Percentiles rank a stretch among this genome's conserved stretches.
Evolutionary conservation across 352 stramenopile species (phyloP).

Genomic region (Pythium sp.): DNA sequence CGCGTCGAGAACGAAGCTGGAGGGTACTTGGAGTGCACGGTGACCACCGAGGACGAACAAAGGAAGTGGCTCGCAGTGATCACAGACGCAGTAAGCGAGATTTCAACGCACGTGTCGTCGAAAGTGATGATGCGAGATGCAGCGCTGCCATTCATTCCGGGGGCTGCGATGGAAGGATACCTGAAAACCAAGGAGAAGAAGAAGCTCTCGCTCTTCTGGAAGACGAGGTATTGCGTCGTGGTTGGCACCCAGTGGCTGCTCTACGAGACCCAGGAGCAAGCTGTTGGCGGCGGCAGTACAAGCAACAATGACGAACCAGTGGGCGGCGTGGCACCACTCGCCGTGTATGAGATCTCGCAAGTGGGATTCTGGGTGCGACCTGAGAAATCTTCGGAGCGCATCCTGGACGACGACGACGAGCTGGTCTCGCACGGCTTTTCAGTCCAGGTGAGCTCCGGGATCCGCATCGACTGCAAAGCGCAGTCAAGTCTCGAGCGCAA

Average conservation of each 20-base stretch:
- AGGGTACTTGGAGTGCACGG: conserved; percentile 55
- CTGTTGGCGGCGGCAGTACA: conserved; percentile 18
- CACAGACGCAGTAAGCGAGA: conserved; percentile 24
- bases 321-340: conserved; percentile 27
- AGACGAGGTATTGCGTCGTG: conserved; percentile 64
- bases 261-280: conserved; percentile 65
- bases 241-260: conserved; percentile 69
- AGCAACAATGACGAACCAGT: conserved; percentile 9
- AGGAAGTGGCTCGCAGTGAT: conserved; percentile 36
- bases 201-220: conserved; percentile 52
- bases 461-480: conserved; percentile 46
- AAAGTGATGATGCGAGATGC: conserved; percentile 35
- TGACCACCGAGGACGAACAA: conserved; percentile 31
- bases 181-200: conserved; percentile 58
- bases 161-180: conserved; percentile 71
- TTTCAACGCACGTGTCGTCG: conserved; percentile 2
- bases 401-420: conserved; percentile 19
- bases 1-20: conserved; percentile 60
- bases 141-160: conserved; percentile 52
- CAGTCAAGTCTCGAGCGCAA: conserved; percentile 67
- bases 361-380: conserved; percentile 19
- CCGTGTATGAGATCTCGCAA: conserved; percentile 53
- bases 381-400: not conserved
- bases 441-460: conserved; percentile 26
- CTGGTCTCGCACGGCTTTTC: conserved; percentile 24